Base-by-base conservation (phyloP, 2,329 filamentous ascomycete genomes). In the Aspergillus latus region DNA sequence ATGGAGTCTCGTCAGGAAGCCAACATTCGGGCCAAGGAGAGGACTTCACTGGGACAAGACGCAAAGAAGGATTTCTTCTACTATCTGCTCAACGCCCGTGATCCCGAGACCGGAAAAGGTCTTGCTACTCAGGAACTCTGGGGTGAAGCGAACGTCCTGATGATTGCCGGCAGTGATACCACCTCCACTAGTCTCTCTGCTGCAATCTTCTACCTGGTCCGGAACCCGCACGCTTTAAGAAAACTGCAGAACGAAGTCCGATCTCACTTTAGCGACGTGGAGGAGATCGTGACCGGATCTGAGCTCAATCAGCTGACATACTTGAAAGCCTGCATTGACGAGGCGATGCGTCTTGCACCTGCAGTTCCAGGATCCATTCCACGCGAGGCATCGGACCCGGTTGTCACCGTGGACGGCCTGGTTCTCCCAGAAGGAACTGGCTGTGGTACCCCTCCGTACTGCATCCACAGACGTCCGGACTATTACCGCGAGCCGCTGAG, bases 11-110 rank as follows among this genome's bases (percentile, higher is more conserved):
- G 86, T 49, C 76, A 79, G 2, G 87, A 89, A 72, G 80, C 88
- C 40, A 81, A 81, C 11, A 84, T 89, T 65, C 82, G 87, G 26
- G 88, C 86, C 48, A 84, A 85, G 53, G 72, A 75, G 54, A 69
- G 72, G 21, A 62, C 72, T 59, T 75, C 87, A 28, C 86, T 86
- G 29, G 84, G 85, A 61, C 84, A 83, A 61, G 85, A 82, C 47
- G 85, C 84, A 64, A 86, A 87, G 34, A 84, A 86, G 55, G 88
- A 90, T 68, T 90, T 90, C 76, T 90, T 90, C 75, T 86, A 89
- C 72, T 86, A 90, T 70, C 80, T 91, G 9, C 81, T 90, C 58
- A 86, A 86, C 66, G 87, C 88, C 6, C 82, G 83, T 39, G 88
- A 90, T 62, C 86, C 87, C 10, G 86, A 89, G 67, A 89, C 87